phyloP scores from a whole-genome alignment of 2,329 filamentous ascomycete species.

The Aureobasidium subglaciale region DNA sequence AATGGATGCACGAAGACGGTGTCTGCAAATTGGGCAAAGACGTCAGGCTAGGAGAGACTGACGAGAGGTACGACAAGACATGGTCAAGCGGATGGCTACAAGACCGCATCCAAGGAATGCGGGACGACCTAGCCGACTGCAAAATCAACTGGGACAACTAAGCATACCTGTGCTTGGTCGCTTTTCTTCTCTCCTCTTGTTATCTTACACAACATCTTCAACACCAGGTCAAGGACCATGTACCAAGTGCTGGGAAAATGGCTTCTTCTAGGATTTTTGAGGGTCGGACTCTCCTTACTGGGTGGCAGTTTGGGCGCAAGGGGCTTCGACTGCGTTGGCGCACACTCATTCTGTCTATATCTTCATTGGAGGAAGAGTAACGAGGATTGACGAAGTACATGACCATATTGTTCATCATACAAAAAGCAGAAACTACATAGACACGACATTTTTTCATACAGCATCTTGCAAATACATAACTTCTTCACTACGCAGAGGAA shows the following conservation, averaged over 20 bases:
- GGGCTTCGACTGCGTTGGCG: background rate
- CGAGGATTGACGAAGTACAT: background rate
- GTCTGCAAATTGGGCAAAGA: slow-evolving; percentile 28
- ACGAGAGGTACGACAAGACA: slow-evolving; percentile 24
- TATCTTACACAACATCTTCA: no score
- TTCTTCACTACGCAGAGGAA: no score
- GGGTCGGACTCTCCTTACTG: background rate
- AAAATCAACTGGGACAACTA: slow-evolving; percentile 20
- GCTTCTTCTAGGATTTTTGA: background rate
- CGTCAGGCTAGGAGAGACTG: slow-evolving; percentile 27
- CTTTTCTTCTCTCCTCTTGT: background rate
- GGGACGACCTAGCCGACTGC: slow-evolving; percentile 21
- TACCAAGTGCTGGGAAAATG: slow-evolving; percentile 15
- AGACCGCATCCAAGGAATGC: slow-evolving; percentile 22
- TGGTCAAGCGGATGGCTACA: slow-evolving; percentile 29
- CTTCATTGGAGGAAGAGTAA: background rate
- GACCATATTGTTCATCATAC: background rate
- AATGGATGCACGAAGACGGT: slow-evolving; percentile 29
- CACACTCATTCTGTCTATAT: background rate
- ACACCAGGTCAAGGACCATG: background rate
- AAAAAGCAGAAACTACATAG: background rate
- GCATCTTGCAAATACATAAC: background rate
- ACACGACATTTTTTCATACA: background rate
- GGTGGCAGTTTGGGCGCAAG: background rate
- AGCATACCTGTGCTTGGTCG: background rate